Base-by-base conservation (phyloP, 495 filamentous ascomycete genomes). In the Neurospora intermedia region DNA sequence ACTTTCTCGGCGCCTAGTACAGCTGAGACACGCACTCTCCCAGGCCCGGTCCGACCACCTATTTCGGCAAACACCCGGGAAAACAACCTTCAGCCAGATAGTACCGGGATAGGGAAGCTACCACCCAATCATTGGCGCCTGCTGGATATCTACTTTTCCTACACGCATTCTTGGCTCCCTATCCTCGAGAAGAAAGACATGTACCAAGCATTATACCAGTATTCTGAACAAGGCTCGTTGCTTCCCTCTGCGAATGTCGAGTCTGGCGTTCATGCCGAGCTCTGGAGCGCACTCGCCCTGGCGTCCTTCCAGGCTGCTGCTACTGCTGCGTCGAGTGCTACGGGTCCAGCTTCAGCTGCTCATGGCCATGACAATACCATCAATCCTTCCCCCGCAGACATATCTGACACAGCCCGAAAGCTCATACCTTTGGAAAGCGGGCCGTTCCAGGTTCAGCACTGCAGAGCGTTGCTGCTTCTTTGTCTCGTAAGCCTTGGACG, bases 121-220 rank as follows among this genome's bases (percentile, higher is more conserved):
- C 91, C 91, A 15, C 78, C 85, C 27, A 87, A 91, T 71, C 85
- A 89, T 7, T 91, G 90, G 76, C 86, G 87, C 40, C 80, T 93
- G 4, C 81, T 94, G 31, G 90, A 94, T 76, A 84, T 90, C 8
- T 93, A 92, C 76, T 93, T 93, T 76, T 88, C 91, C 4, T 87
- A 89, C 71, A 93, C 91, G 3, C 89, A 92, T 77, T 85, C 85
- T 13, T 94, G 91, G 91, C 85, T 93, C 20, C 91, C 91, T 5
- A 88, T 93, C 46, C 82, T 90, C 42, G 89, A 91, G 38, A 92
- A 92, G 77, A 89, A 92, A 76, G 89, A 88, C 72, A 82, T 93
- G 69, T 83, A 78, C 69, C 86, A 85, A 42, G 80, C 80, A 48
- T 84, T 73, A 69, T 85, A 76, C 69, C 85, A 75, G 75, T 87